phyloP scores from a whole-genome alignment of 2,329 filamentous ascomycete species.

The Xylariaceae sp. region DNA sequence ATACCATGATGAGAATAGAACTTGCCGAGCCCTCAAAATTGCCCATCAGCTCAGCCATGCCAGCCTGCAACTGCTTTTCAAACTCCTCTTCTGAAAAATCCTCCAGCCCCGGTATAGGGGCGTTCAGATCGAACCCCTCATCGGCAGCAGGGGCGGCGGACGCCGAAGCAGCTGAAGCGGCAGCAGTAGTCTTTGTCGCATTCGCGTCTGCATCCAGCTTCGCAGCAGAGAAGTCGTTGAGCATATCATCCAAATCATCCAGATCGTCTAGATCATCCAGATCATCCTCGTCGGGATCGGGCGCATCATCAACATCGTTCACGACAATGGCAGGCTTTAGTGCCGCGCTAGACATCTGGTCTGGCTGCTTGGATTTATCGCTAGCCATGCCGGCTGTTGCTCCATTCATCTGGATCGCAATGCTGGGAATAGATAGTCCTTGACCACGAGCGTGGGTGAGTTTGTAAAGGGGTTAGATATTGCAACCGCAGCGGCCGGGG shows the following conservation, averaged over 20 bases:
- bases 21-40: slow-evolving; percentile 59
- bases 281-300: slow-evolving; percentile 90
- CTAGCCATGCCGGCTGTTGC: slow-evolving; percentile 16
- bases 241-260: slow-evolving; percentile 89
- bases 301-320: slow-evolving; percentile 50
- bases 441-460: neutral
- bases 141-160: slow-evolving; percentile 21
- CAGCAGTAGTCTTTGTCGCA: slow-evolving; percentile 17
- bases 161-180: slow-evolving; percentile 24
- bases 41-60: slow-evolving; percentile 79
- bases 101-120: slow-evolving; percentile 33
- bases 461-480: neutral
- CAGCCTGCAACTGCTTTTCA: slow-evolving; percentile 77
- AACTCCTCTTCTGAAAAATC: slow-evolving; percentile 68
- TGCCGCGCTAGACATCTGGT: slow-evolving; percentile 21
- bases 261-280: slow-evolving; percentile 85
- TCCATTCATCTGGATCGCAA: slow-evolving; percentile 21
- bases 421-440: neutral
- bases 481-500: neutral
- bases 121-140: slow-evolving; percentile 23
- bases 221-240: slow-evolving; percentile 78
- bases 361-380: slow-evolving; percentile 16
- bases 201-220: slow-evolving; percentile 48
- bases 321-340: slow-evolving; percentile 23
- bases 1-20: neutral